phyloP scores from a whole-genome alignment of 2,329 filamentous ascomycete genomes.

The Pyrenochaeta sp. region DNA sequence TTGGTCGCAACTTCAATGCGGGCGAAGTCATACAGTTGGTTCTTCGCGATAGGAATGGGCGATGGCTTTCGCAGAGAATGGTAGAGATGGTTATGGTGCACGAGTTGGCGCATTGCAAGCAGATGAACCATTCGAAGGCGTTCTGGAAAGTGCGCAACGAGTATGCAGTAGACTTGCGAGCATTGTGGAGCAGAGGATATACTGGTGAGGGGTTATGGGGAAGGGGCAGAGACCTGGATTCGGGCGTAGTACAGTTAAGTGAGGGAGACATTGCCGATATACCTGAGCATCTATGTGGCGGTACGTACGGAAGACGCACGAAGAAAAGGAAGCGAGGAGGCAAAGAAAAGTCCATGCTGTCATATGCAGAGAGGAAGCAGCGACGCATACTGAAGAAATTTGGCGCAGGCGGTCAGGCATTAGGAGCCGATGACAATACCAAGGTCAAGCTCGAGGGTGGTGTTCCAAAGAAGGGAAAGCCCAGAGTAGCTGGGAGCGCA shows the following conservation, averaged over 20 bases:
- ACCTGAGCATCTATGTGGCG: constrained; percentile 76
- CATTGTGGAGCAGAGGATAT: constrained; percentile 74
- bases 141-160: constrained; percentile 83
- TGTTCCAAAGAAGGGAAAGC: constrained; percentile 68
- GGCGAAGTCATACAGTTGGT: constrained; percentile 89
- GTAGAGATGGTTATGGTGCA: constrained; percentile 98
- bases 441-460: constrained; percentile 74
- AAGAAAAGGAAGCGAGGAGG: constrained; percentile 60
- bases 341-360: constrained; percentile 59
- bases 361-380: constrained; percentile 77
- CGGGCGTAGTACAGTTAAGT: constrained; percentile 40
- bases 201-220: constrained; percentile 88
- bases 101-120: constrained; percentile 84
- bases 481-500: constrained; percentile 77
- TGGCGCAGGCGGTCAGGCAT: constrained; percentile 71
- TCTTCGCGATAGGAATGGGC: constrained; percentile 69
- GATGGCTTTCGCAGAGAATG: constrained; percentile 82
- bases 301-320: constrained; percentile 70
- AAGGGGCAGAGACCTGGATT: constrained; percentile 69
- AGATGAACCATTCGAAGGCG: constrained; percentile 86
- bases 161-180: constrained; percentile 75
- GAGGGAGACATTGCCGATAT: constrained; percentile 38
- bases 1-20: constrained; percentile 89
- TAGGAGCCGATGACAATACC: constrained; percentile 73
- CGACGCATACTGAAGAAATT: constrained; percentile 79